These are phyloP conservation scores for Neodidymelliopsis sp. DNA, from an alignment of 2,329 filamentous ascomycete species.

Conservation along the genomic window DNA sequence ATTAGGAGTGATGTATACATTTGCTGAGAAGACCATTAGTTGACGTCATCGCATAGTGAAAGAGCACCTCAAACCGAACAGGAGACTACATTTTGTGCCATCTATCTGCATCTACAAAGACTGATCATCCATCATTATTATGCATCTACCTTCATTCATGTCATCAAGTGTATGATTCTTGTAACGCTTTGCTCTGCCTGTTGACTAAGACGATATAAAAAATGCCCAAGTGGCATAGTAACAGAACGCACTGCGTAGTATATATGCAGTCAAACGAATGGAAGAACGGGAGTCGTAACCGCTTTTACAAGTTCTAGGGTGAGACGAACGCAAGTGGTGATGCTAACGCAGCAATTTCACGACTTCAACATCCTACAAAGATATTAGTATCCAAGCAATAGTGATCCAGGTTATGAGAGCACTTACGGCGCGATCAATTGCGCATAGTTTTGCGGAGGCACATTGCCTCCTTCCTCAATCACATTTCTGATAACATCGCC, in stretches of 20 bases:
- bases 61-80: background rate
- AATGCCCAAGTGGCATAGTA: constrained; percentile 11
- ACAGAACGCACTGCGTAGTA: constrained; percentile 6
- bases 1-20: background rate
- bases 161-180: constrained; percentile 4
- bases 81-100: background rate
- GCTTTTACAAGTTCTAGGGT: background rate
- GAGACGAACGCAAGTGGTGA: background rate
- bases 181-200: background rate
- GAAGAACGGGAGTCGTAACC: background rate
- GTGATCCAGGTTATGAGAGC: background rate
- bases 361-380: constrained; percentile 42
- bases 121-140: constrained; percentile 7
- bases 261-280: constrained; percentile 3
- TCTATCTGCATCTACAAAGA: background rate
- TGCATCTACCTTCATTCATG: constrained; percentile 9
- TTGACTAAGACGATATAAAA: background rate
- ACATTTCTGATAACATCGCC: constrained; percentile 45
- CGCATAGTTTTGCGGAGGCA: constrained; percentile 45
- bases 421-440: constrained; percentile 48
- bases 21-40: too few species aligned
- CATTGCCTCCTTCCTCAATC: constrained; percentile 42
- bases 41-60: too few species aligned
- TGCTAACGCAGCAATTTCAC: constrained; percentile 11
- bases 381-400: background rate